Conservation (phyloP, 148 eudicot genomes). For the Fagopyrum homotropicum region DNA sequence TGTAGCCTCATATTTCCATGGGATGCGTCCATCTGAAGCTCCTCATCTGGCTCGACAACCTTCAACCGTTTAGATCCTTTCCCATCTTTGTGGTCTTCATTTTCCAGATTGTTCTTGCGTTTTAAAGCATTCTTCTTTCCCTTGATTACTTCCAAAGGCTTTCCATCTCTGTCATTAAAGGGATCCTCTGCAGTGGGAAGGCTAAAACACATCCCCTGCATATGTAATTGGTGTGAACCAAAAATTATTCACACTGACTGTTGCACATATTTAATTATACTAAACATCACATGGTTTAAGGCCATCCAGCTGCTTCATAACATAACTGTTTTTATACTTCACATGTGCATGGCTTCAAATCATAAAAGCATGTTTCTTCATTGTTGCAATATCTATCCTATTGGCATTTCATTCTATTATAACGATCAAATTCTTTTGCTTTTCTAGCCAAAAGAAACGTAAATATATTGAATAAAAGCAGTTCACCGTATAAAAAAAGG, state of each 20-base stretch:
- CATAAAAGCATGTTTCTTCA: not conserved
- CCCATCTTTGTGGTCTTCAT: constrained; percentile 16
- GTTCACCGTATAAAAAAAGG: not conserved
- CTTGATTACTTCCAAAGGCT: constrained; percentile 24
- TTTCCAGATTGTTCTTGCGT: constrained; percentile 10
- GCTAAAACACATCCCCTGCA: constrained; percentile 94
- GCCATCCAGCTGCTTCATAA: not conserved
- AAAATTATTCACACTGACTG: not conserved
- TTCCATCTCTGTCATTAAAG: constrained; percentile 58
- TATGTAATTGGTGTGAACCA: not conserved
- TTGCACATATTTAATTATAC: not conserved
- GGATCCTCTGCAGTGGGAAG: constrained; percentile 85
- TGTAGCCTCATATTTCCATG: constrained; percentile 18
- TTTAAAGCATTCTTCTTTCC: constrained; percentile 29
- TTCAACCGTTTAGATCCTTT: constrained; percentile 19
- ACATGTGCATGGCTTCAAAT: not conserved
- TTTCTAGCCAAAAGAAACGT: not conserved
- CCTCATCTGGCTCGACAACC: constrained; percentile 18
- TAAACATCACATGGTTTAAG: not conserved
- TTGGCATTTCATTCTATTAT: not conserved
- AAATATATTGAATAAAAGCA: not conserved
- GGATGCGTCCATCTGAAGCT: constrained; percentile 9
- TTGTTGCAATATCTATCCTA: not conserved
- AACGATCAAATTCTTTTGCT: not conserved
- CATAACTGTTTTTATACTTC: not conserved